Evolutionary conservation across 73 alveolate genomes (phyloP).

Genomic region (Tetrahymena malaccensis): DNA sequence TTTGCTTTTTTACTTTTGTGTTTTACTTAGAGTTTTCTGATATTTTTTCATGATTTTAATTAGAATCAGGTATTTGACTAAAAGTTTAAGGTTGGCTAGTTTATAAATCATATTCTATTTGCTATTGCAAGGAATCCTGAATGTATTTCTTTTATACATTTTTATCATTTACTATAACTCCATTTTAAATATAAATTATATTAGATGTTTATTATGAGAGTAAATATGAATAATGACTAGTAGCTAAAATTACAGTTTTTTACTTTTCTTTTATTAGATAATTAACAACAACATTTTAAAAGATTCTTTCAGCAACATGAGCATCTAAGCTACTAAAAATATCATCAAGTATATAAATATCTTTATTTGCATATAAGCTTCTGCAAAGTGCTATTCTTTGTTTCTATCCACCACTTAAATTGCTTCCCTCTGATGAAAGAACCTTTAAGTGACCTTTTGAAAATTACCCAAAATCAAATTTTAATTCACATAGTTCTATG

Average conservation of each 20-base stretch:
- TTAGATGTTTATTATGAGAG: not conserved
- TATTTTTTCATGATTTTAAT: not conserved
- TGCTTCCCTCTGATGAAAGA: constrained; percentile 71
- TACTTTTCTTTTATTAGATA: constrained; percentile 54
- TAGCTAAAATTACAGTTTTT: constrained; percentile 46
- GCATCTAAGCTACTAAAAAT: constrained; percentile 73
- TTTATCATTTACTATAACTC: constrained; percentile 21
- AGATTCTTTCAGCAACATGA: constrained; percentile 61
- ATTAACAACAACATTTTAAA: constrained; percentile 52
- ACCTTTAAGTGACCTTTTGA: constrained; percentile 60
- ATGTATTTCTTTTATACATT: constrained; percentile 60
- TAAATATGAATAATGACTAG: constrained; percentile 41
- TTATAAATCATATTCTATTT: not conserved
- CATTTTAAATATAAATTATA: constrained; percentile 24
- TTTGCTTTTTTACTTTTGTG: constrained; percentile 6
- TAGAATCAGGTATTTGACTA: not conserved
- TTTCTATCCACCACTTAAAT: constrained; percentile 84
- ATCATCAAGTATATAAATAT: constrained; percentile 77
- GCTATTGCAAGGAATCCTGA: not conserved
- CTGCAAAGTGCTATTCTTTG: constrained; percentile 76
- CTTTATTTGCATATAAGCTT: constrained; percentile 64
- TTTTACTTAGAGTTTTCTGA: not conserved
- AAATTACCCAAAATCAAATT: constrained; percentile 53
- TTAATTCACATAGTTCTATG: constrained; percentile 61
- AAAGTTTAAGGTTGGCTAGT: not conserved